Conservation (phyloP, 2,329 filamentous ascomycete genomes). For the Botryotinia convoluta region DNA sequence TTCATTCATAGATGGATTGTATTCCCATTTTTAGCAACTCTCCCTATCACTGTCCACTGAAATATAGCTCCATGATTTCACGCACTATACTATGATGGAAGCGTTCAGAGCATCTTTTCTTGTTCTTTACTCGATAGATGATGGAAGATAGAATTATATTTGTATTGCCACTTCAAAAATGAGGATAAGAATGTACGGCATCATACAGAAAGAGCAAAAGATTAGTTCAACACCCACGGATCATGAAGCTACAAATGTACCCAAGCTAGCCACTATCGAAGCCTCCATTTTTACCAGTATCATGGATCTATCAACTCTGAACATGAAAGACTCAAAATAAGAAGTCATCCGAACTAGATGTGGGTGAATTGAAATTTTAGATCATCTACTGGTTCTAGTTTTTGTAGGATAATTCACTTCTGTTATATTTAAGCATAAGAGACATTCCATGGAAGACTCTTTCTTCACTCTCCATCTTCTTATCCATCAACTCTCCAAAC, state of each 20-base stretch:
- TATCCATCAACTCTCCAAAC: neutral
- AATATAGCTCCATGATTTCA: too few species aligned
- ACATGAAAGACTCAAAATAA: neutral
- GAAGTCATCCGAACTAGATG: neutral
- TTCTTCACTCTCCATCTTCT: neutral
- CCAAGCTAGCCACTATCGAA: too few species aligned
- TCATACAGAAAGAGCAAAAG: neutral
- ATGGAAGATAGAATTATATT: neutral
- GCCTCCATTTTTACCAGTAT: neutral
- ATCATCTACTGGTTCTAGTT: neutral
- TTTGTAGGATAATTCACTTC: neutral
- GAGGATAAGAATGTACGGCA: neutral
- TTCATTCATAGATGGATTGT: neutral
- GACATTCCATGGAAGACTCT: neutral
- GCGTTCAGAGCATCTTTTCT: neutral
- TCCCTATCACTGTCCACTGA: neutral
- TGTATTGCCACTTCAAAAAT: neutral
- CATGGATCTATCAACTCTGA: neutral
- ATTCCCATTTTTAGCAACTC: neutral
- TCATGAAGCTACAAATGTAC: neutral
- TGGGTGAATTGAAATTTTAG: neutral
- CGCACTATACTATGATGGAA: neutral
- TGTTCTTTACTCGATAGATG: neutral
- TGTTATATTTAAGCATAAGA: neutral
- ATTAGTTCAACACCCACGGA: neutral